Evolutionary conservation across 441 rosid genomes (phyloP), one percentile per base, ranked within the genome.

Genomic region (Arabidopsis lyrata): DNA sequence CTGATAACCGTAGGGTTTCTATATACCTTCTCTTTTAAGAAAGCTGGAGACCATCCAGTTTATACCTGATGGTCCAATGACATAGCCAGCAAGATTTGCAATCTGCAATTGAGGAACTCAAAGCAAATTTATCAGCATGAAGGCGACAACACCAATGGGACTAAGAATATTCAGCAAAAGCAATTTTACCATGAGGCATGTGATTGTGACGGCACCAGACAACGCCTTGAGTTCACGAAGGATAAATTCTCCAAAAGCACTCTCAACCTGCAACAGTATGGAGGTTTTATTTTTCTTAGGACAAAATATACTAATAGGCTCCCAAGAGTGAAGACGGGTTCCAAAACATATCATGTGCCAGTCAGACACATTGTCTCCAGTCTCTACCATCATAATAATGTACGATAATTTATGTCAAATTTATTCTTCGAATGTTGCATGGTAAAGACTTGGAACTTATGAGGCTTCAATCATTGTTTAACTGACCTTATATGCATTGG

Each of bases 31-130:
- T 72, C 75, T 78, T 7, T 76, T 78, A 35, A 86, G 83, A 85
- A 95, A 92, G 57, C 75, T 85, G 60, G 93, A 83, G 39, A 86
- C 74, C 79, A 89, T 74, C 98, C 91, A 90, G 81, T 89, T 86
- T 72, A 86, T 44, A 48, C 93, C 92, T 0, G 96, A 88, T 35
- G 97, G 97, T 62, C 98, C 96, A 53, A 95, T 81, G 56, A 95
- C 97, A 83, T 89, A 95, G 74, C 98, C 99, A 64, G 85, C 93
- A 61, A 95, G 98, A 78, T 92, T 95, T 44, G 97, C 99, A 3
- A 89, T 87, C 98, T 92, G 85, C 85, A 78, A 15, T 47, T 22
- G 16, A 67, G 64, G 50, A 60, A 66, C 68, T 29, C 66, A 45
- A 31, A n/a, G n/a, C n/a, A n/a, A n/a, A 63, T 48, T 38, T 70